phyloP scores from a whole-genome alignment of 192 early-diverging fungal genomes.

The Umbelopsis sp. region DNA sequence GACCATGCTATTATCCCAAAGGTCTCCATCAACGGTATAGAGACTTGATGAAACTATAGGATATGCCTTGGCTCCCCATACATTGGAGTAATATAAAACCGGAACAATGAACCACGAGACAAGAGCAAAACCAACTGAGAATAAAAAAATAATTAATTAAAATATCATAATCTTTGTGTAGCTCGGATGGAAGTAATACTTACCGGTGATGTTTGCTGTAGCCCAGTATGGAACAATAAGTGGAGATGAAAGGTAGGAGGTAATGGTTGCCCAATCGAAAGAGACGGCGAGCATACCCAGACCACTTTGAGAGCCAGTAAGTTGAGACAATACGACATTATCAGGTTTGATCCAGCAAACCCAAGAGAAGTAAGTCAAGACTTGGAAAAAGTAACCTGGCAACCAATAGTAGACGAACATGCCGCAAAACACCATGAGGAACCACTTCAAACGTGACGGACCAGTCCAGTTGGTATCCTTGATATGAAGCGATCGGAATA shows the following conservation, averaged over 20 bases:
- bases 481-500: slow-evolving; percentile 77
- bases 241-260: slow-evolving; percentile 45
- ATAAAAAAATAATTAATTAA: neutral
- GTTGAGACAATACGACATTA: slow-evolving; percentile 46
- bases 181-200: neutral
- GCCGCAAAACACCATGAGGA: slow-evolving; percentile 53
- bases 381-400: slow-evolving; percentile 57
- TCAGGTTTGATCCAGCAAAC: slow-evolving; percentile 54
- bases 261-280: slow-evolving; percentile 62
- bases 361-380: slow-evolving; percentile 51
- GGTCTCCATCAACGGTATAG: slow-evolving; percentile 36
- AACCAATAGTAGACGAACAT: slow-evolving; percentile 64
- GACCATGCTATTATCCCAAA: slow-evolving; percentile 40
- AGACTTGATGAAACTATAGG: slow-evolving; percentile 45
- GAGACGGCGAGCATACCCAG: slow-evolving; percentile 57
- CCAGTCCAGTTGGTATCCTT: slow-evolving; percentile 25
- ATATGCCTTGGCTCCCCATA: slow-evolving; percentile 48
- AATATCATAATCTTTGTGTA: neutral
- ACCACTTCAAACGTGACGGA: slow-evolving; percentile 59
- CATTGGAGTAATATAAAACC: slow-evolving; percentile 51
- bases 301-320: slow-evolving; percentile 49
- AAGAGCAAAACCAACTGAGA: slow-evolving; percentile 45
- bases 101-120: slow-evolving; percentile 57
- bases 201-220: slow-evolving; percentile 49
- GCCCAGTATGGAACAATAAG: slow-evolving; percentile 45